Conservation (phyloP, 2,329 filamentous ascomycete genomes). For the Epichloe sylvatica region DNA sequence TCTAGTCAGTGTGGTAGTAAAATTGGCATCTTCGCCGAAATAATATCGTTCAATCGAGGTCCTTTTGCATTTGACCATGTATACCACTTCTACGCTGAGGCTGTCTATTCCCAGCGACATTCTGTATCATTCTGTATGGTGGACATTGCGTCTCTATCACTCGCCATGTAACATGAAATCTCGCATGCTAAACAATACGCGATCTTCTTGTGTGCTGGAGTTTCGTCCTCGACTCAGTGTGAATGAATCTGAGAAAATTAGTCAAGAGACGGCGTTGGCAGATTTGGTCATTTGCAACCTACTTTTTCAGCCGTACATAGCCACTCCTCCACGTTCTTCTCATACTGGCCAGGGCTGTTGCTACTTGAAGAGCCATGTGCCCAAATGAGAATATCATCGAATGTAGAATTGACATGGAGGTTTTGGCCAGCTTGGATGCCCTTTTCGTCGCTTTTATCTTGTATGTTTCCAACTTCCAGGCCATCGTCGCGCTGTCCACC, state of each 20-base stretch:
- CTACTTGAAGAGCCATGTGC: constrained; percentile 57
- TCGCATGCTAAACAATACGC: not conserved
- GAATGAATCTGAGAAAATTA: not conserved
- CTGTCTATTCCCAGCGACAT: not conserved
- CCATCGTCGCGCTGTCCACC: constrained; percentile 19
- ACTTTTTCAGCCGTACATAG: constrained; percentile 57
- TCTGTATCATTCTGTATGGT: not conserved
- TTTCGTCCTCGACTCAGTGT: not conserved
- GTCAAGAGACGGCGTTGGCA: not conserved
- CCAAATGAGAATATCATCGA: constrained; percentile 73
- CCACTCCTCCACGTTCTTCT: constrained; percentile 71
- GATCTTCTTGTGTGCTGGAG: not conserved
- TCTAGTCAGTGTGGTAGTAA: too few species aligned
- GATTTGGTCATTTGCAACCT: constrained; percentile 4
- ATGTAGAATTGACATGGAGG: constrained; percentile 40
- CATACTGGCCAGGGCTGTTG: constrained; percentile 50
- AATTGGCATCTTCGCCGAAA: too few species aligned
- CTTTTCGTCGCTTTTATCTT: constrained; percentile 15
- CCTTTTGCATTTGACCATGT: not conserved
- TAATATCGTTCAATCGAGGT: not conserved
- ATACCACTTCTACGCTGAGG: not conserved
- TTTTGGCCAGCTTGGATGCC: constrained; percentile 14
- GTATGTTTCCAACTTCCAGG: constrained; percentile 19
- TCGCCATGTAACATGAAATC: not conserved
- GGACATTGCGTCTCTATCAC: not conserved